Evolutionary conservation across 345 rosid species (phyloP), one percentile per base, ranked within the genome.

Genomic region (Acer saccharum): DNA sequence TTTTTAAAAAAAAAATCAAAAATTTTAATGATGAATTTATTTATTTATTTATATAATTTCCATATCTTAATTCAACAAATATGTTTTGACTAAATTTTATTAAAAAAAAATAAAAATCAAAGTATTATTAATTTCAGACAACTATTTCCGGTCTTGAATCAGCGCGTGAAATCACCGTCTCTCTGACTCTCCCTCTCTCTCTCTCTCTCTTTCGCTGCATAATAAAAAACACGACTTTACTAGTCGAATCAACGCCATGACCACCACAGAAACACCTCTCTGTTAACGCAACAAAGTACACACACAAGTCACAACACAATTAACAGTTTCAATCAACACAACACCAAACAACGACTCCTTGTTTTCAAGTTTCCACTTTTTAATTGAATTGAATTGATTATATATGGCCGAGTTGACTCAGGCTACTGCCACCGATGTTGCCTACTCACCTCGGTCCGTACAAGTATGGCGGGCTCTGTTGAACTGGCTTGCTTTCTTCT

Each of bases 371-470:
- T 58, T 69, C 5, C 2, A 48, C 16, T 23, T 64, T 54, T 11
- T 8, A 7, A 7, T 43, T 43, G 10, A 7, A 7, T 9, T 43
- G 46, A 60, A 10, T 16, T 21, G 14, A 66, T 66, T 43, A 9
- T 43, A 43, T 5, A 94, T 95, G 98, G 95, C 89, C 73, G 99
- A 97, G 99, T 86, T 94, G 90, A 87, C 97, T 82, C 97, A 87
- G 91, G 68, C 90, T 60, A 35, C 39, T 35, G 39, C 39, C 39
- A 8, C 25, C 80, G 98, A 94, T 82, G 94, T 86, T 20, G 92
- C 85, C 39, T 87, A 88, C 83, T 85, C 97, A 68, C 89, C 92
- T 39, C 86, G 91, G 70, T 83, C 97, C 16, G 11, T 75, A 72
- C 93, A 89, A 76, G 76, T 88, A 21, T 91, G 95, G 98, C 83